These are phyloP conservation scores for Termitomyces sp. DNA, from an alignment of 768 basidiomycete genomes.

Conservation along the genomic window DNA sequence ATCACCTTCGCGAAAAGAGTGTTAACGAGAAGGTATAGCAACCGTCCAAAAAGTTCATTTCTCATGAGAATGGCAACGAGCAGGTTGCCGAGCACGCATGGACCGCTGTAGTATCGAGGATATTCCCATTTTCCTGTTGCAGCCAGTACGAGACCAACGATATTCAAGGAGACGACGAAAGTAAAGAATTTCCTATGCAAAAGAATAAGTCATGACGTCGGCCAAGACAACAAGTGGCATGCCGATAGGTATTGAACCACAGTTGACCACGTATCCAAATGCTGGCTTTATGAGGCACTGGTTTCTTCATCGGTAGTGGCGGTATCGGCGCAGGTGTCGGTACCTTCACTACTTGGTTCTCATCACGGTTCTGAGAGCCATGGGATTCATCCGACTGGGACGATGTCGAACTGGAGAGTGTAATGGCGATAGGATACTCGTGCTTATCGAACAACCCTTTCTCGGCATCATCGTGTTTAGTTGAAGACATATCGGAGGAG, in stretches of 20 bases:
- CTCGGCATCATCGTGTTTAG: slow-evolving; percentile 32
- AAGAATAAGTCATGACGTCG: neutral
- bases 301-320: slow-evolving; percentile 15
- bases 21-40: slow-evolving; percentile 68
- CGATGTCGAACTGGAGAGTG: slow-evolving; percentile 10
- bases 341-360: neutral
- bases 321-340: slow-evolving; percentile 6
- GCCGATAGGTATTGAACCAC: slow-evolving; percentile 84
- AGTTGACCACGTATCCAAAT: slow-evolving; percentile 58
- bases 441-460: slow-evolving; percentile 30
- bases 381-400: slow-evolving; percentile 10
- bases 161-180: slow-evolving; percentile 55
- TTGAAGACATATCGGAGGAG: slow-evolving; percentile 14
- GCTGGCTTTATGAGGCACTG: slow-evolving; percentile 34
- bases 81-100: slow-evolving; percentile 73
- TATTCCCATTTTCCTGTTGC: slow-evolving; percentile 66
- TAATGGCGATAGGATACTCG: slow-evolving; percentile 19
- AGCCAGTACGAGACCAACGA: slow-evolving; percentile 57
- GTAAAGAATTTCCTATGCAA: slow-evolving; percentile 67
- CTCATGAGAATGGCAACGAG: slow-evolving; percentile 71
- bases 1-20: slow-evolving; percentile 74
- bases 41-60: slow-evolving; percentile 81
- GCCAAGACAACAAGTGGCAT: slow-evolving; percentile 9
- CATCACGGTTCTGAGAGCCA: neutral
- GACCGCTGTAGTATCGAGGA: slow-evolving; percentile 60